Conservation (phyloP, 331 rosid species). For the Malus hybrid region DNA sequence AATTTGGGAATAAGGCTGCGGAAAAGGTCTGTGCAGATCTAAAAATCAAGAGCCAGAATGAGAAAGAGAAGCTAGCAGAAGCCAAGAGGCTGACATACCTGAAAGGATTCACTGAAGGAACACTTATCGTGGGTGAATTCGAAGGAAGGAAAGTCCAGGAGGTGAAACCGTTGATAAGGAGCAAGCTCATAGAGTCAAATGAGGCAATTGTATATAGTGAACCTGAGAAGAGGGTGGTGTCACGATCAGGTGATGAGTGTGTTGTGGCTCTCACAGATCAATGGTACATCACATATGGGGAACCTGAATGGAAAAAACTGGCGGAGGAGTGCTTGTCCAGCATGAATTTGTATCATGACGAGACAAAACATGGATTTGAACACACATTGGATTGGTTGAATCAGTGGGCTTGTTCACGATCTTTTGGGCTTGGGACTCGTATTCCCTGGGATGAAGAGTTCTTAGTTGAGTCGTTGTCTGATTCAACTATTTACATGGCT, state of each 20-base stretch:
- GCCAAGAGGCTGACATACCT: constrained; percentile 89
- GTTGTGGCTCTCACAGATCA: constrained; percentile 94
- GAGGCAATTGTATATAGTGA: constrained; percentile 76
- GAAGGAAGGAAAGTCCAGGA: constrained; percentile 75
- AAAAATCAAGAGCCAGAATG: constrained; percentile 86
- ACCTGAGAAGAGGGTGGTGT: constrained; percentile 74
- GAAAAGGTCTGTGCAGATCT: constrained; percentile 72
- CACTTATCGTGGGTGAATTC: constrained; percentile 67
- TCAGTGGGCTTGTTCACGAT: constrained; percentile 94
- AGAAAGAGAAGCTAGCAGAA: constrained; percentile 89
- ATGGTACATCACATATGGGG: constrained; percentile 91
- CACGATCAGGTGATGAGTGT: constrained; percentile 92
- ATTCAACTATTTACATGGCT: constrained; percentile 96
- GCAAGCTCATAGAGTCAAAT: constrained; percentile 61
- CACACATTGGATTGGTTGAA: constrained; percentile 81
- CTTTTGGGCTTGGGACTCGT: constrained; percentile 87
- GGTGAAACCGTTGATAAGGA: constrained; percentile 72
- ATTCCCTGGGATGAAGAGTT: constrained; percentile 93
- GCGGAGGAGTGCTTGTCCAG: constrained; percentile 69
- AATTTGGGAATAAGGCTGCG: constrained; percentile 65
- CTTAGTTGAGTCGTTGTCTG: constrained; percentile 86
- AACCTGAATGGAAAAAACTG: constrained; percentile 63
- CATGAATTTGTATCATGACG: constrained; percentile 68
- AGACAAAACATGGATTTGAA: constrained; percentile 81
- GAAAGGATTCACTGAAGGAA: constrained; percentile 92